These are phyloP conservation scores for Carex myosuroides DNA, from an alignment of 176 grass and related monocot genomes.

Conservation along the genomic window DNA sequence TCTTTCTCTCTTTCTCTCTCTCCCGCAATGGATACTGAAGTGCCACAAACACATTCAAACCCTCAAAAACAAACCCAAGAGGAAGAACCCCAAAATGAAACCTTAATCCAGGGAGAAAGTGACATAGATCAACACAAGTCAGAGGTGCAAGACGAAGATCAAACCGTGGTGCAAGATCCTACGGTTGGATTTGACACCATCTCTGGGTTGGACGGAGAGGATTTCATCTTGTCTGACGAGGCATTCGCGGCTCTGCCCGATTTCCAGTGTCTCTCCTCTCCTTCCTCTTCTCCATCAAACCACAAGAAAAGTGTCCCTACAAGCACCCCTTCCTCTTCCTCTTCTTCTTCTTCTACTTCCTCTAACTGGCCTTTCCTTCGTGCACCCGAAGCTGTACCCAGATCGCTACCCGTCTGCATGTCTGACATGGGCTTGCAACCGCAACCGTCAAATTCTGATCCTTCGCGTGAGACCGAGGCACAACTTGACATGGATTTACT, in stretches of 20 bases:
- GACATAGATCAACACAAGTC: background rate
- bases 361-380: conserved; percentile 27
- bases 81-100: background rate
- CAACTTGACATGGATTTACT: conserved; percentile 46
- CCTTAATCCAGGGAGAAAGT: background rate
- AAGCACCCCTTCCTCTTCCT: conserved; percentile 36
- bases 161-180: background rate
- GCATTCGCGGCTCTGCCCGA: conserved; percentile 58
- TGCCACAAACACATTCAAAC: background rate
- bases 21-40: background rate
- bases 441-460: conserved; percentile 24
- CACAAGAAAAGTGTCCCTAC: background rate
- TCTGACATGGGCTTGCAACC: conserved; percentile 12
- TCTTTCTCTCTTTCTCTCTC: conserved; percentile 7
- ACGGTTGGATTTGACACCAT: background rate
- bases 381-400: background rate
- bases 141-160: background rate
- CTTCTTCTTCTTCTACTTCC: conserved; percentile 51
- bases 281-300: conserved; percentile 27
- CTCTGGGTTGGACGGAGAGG: conserved; percentile 30
- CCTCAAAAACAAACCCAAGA: background rate
- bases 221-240: conserved; percentile 64
- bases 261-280: conserved; percentile 65
- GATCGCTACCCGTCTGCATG: background rate
- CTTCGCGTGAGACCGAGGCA: conserved; percentile 39